phyloP scores from a whole-genome alignment of 106 monocot species.

The Platanthera zijinensis region DNA sequence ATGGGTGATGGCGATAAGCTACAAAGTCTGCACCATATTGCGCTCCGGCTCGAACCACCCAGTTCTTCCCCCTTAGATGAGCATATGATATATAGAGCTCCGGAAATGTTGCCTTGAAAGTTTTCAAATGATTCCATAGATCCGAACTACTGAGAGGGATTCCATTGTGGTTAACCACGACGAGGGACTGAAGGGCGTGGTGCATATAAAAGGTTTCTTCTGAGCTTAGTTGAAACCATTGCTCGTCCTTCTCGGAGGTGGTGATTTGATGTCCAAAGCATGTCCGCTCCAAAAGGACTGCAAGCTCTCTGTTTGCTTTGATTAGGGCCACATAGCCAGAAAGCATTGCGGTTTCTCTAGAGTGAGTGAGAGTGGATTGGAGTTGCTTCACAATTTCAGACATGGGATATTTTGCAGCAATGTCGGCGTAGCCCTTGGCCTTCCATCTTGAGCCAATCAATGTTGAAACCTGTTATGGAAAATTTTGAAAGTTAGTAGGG shows the following conservation, averaged over 20 bases:
- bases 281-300: constrained; percentile 36
- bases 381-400: constrained; percentile 45
- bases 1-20: constrained; percentile 72
- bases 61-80: constrained; percentile 68
- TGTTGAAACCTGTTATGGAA: too few relatives aligned
- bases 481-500: too few relatives aligned
- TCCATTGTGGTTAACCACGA: constrained; percentile 7
- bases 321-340: constrained; percentile 23
- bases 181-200: constrained; percentile 43
- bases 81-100: constrained; percentile 51
- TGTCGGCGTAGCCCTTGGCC: constrained; percentile 39
- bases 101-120: constrained; percentile 20
- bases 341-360: constrained; percentile 21
- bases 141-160: constrained; percentile 10
- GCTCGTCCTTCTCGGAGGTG: constrained; percentile 17
- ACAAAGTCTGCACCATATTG: constrained; percentile 82
- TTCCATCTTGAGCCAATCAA: constrained; percentile 64
- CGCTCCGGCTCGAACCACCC: constrained; percentile 50
- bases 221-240: constrained; percentile 53
- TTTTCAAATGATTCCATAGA: constrained; percentile 42
- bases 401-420: constrained; percentile 58
- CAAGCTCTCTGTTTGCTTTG: constrained; percentile 13
- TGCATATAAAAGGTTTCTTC: constrained; percentile 70
- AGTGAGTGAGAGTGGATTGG: constrained; percentile 19
- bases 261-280: constrained; percentile 46